Conservation (phyloP, 2,329 filamentous ascomycete genomes). For the Hawksworthiomyces lignivorus region DNA sequence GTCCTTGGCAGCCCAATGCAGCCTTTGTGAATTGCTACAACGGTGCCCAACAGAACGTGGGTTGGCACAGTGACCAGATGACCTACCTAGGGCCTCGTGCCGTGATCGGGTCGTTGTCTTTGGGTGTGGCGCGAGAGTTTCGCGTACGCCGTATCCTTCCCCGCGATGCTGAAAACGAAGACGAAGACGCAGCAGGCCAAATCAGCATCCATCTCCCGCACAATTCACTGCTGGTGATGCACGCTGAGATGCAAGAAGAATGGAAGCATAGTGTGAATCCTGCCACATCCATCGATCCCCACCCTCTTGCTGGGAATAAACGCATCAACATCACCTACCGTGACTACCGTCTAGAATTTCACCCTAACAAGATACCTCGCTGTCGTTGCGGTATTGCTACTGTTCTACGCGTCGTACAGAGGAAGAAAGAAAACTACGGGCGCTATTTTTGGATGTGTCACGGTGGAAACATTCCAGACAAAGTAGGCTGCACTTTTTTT, state of each 20-base stretch:
- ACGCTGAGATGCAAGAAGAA: constrained; percentile 94
- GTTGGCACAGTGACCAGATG: constrained; percentile 86
- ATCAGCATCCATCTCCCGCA: constrained; percentile 91
- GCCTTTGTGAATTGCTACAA: constrained; percentile 94
- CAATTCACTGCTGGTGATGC: constrained; percentile 91
- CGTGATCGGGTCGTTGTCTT: constrained; percentile 80
- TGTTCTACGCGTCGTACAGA: constrained; percentile 70
- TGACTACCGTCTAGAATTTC: constrained; percentile 69
- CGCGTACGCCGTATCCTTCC: constrained; percentile 72
- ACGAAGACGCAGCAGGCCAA: constrained; percentile 66
- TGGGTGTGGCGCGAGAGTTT: constrained; percentile 91
- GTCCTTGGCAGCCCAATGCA: constrained; percentile 74
- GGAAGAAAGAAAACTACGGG: constrained; percentile 66
- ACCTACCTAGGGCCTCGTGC: constrained; percentile 87
- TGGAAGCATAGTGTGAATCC: constrained; percentile 89
- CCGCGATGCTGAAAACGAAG: constrained; percentile 37
- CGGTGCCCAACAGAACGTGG: constrained; percentile 73
- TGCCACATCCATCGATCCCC: constrained; percentile 68
- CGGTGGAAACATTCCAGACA: constrained; percentile 61
- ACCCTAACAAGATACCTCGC: constrained; percentile 68
- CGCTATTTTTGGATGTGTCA: constrained; percentile 91
- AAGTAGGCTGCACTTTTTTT: constrained; percentile 67
- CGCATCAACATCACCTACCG: constrained; percentile 94
- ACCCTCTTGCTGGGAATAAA: constrained; percentile 70
- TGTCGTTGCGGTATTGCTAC: constrained; percentile 67